phyloP scores from a whole-genome alignment of 441 rosid species.

The Eutrema salsugineum region DNA sequence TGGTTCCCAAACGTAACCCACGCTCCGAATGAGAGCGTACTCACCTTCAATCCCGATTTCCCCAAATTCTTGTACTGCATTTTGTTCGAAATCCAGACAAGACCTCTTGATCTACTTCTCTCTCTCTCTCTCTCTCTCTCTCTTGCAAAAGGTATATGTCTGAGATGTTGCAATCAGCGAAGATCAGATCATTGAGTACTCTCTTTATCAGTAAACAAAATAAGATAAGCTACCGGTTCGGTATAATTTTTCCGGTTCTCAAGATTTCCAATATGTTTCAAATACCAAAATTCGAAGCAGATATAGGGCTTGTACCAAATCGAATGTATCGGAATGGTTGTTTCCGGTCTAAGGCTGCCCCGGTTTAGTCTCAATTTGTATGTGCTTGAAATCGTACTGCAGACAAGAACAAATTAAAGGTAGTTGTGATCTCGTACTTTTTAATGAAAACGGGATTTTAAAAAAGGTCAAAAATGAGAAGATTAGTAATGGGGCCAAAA shows the following conservation, averaged over 20 bases:
- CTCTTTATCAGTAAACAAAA: too few relatives aligned
- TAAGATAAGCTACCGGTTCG: conserved; percentile 12
- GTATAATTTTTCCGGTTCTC: conserved; percentile 4
- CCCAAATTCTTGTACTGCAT: conserved; percentile 93
- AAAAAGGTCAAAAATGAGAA: background rate
- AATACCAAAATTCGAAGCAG: background rate
- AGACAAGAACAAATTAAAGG: background rate
- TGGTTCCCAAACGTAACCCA: conserved; percentile 98
- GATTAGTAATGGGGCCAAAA: too few relatives aligned
- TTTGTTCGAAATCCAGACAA: background rate
- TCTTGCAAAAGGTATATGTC: background rate
- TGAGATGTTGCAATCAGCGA: background rate
- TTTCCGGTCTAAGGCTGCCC: background rate
- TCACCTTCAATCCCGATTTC: conserved; percentile 82
- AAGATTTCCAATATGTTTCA: background rate
- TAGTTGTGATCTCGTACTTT: background rate
- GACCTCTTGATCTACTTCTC: conserved; percentile 2
- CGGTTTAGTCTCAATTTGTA: background rate
- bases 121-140: background rate
- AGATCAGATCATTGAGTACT: background rate
- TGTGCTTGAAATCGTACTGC: background rate
- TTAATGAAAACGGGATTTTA: background rate
- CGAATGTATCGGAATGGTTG: background rate
- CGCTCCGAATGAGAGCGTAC: conserved; percentile 83
- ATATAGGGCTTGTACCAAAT: background rate